These are phyloP conservation scores for Aspergillus fijiensis DNA, from an alignment of 2,329 filamentous ascomycete genomes.

Conservation along the genomic window DNA sequence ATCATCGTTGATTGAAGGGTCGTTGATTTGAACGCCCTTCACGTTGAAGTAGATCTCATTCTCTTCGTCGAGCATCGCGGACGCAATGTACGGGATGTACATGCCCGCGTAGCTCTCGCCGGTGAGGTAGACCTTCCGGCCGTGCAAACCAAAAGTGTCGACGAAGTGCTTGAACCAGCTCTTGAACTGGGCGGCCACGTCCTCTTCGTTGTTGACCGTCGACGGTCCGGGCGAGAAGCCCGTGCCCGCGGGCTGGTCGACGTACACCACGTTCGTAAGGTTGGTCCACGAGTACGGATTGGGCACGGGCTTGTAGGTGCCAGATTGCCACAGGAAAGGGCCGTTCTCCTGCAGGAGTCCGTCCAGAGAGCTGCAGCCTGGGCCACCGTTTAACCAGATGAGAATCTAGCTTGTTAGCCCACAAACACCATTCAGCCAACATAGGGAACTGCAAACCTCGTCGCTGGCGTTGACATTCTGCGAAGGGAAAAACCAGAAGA, in stretches of 20 bases:
- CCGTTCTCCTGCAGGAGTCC: conserved; percentile 75
- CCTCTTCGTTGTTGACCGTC: conserved; percentile 64
- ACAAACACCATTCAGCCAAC: too few species aligned
- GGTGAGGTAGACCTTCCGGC: conserved; percentile 69
- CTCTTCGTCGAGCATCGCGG: conserved; percentile 68
- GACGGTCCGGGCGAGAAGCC: conserved; percentile 68
- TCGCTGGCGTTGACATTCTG: conserved; percentile 42
- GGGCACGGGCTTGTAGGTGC: conserved; percentile 62
- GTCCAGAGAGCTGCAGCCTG: conserved; percentile 58
- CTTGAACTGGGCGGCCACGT: conserved; percentile 69
- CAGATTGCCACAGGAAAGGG: conserved; percentile 68
- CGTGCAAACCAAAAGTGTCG: conserved; percentile 66
- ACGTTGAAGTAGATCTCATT: conserved; percentile 68
- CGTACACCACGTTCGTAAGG: conserved; percentile 71
- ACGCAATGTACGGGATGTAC: conserved; percentile 70
- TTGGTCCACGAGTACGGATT: conserved; percentile 72
- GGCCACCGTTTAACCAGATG: conserved; percentile 52
- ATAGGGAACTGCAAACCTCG: conserved; percentile 30
- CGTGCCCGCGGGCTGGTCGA: conserved; percentile 51
- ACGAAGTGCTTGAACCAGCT: conserved; percentile 77
- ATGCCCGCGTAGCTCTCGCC: conserved; percentile 70
- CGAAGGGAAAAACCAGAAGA: conserved; percentile 52
- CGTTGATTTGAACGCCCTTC: conserved; percentile 68
- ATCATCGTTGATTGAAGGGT: conserved; percentile 62
- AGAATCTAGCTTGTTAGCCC: conserved; percentile 26